Evolutionary conservation across 352 stramenopile species (phyloP), one percentile per base, ranked within the genome.

Genomic region (Pythium plurisporium): DNA sequence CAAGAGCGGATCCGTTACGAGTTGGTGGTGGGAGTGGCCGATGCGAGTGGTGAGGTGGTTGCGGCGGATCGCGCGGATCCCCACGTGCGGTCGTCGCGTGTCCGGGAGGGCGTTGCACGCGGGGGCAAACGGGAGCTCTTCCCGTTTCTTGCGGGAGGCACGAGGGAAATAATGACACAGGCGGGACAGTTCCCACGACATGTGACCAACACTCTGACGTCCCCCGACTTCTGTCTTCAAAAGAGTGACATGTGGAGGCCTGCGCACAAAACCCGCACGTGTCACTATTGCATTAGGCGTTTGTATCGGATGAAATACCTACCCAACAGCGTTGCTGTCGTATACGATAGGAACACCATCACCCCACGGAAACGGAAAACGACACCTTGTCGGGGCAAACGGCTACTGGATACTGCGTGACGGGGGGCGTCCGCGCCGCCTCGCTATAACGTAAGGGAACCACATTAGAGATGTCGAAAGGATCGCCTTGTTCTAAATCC

Each of bases 221-320:
- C 23, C 10, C 31, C 19, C 30, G 33, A 27, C 30, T 56, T 53
- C 38, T 33, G n/a, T n/a, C 46, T 54, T 50, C 56, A 37, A 9
- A 31, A 56, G n/a, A 64, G 56, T 64, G 56, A 64, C 56, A 40
- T 47, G n/a, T n/a, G n/a, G n/a, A n/a, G n/a, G n/a, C n/a, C n/a
- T n/a, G n/a, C n/a, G n/a, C 17, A 5, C 7, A 41, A 11, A 17
- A 11, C 29, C 36, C 27, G 8, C 17, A 41, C n/a, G 46, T 38
- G 56, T 46, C 47, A 58, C 31, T 64, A 10, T 1, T 15, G 12
- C 3, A 44, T 3, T 15, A 44, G 38, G n/a, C n/a, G n/a, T n/a
- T n/a, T n/a, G n/a, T n/a, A n/a, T n/a, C n/a, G n/a, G n/a, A n/a
- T n/a, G n/a, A n/a, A n/a, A n/a, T n/a, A n/a, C n/a, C n/a, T 44